Percentiles rank a stretch among this genome's conserved stretches.
Evolutionary conservation across 768 basidiomycete species (phyloP).

Genomic region (Phlebiopsis gigantea): DNA sequence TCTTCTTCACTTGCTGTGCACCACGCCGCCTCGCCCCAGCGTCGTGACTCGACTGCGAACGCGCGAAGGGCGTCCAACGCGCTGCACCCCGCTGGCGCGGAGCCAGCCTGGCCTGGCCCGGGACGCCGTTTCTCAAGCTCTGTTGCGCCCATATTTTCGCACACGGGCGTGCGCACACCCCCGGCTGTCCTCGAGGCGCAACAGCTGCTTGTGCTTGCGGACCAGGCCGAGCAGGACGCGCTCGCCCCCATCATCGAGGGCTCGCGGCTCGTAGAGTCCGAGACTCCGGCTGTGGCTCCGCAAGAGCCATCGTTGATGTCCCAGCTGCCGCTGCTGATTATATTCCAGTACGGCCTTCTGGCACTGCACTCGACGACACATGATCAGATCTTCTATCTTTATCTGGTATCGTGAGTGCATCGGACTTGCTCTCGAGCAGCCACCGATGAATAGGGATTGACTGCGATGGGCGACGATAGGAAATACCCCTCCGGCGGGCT

Average conservation of each 20-base stretch:
- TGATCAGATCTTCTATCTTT: constrained; percentile 88
- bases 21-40: constrained; percentile 23
- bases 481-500: constrained; percentile 84
- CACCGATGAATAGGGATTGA: not conserved
- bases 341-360: constrained; percentile 85
- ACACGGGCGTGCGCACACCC: constrained; percentile 77
- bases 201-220: constrained; percentile 44
- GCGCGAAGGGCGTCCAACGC: no score
- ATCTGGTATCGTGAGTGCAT: constrained; percentile 74
- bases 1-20: not conserved
- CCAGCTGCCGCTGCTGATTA: constrained; percentile 78
- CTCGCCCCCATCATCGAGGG: constrained; percentile 50
- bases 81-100: constrained; percentile 18
- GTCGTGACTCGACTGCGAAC: constrained; percentile 12
- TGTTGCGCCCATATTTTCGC: constrained; percentile 76
- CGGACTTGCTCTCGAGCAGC: constrained; percentile 6
- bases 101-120: constrained; percentile 14
- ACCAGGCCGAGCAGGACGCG: constrained; percentile 32
- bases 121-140: constrained; percentile 50
- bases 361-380: constrained; percentile 88
- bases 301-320: constrained; percentile 63
- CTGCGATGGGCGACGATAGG: constrained; percentile 31
- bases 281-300: constrained; percentile 38
- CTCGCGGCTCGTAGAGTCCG: constrained; percentile 28
- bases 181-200: constrained; percentile 73